phyloP scores from a whole-genome alignment of 257 asterid species.

The Plectranthus barbatus region DNA sequence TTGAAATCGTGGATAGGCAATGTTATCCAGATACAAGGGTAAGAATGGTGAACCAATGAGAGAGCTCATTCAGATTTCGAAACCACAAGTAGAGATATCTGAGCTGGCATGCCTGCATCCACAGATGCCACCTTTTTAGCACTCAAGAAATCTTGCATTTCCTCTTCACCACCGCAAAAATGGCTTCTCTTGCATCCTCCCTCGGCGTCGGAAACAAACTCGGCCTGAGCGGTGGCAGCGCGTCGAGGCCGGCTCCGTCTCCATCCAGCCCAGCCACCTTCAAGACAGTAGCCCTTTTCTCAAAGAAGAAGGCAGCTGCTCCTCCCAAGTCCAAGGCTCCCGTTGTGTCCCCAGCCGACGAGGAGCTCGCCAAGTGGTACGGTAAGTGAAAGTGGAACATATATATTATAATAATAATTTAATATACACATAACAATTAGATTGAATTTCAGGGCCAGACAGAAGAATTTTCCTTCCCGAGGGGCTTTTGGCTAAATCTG shows the following conservation, averaged over 20 bases:
- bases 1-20: slow-evolving; percentile 23
- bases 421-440: too few relatives aligned
- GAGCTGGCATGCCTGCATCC: slow-evolving; percentile 58
- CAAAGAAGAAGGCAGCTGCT: slow-evolving; percentile 64
- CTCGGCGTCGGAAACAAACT: slow-evolving; percentile 65
- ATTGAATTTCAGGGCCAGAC: slow-evolving; percentile 93
- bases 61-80: slow-evolving; percentile 57
- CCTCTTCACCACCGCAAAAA: not conserved
- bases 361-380: slow-evolving; percentile 99
- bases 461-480: slow-evolving; percentile 92
- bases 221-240: slow-evolving; percentile 33
- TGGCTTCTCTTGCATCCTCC: slow-evolving; percentile 73
- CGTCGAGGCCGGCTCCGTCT: slow-evolving; percentile 49
- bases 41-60: slow-evolving; percentile 32
- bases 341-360: slow-evolving; percentile 41
- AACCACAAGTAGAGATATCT: slow-evolving; percentile 10
- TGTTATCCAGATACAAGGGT: slow-evolving; percentile 33
- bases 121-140: slow-evolving; percentile 44
- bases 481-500: slow-evolving; percentile 90
- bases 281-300: slow-evolving; percentile 76
- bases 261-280: slow-evolving; percentile 50
- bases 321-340: slow-evolving; percentile 53
- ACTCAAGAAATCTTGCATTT: too few relatives aligned
- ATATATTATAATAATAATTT: too few relatives aligned
- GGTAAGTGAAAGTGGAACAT: slow-evolving; percentile 45